Percentiles rank a stretch among this genome's conserved stretches.
Conservation (phyloP, 2,329 filamentous ascomycete genomes). For the Clarireedia paspali region DNA sequence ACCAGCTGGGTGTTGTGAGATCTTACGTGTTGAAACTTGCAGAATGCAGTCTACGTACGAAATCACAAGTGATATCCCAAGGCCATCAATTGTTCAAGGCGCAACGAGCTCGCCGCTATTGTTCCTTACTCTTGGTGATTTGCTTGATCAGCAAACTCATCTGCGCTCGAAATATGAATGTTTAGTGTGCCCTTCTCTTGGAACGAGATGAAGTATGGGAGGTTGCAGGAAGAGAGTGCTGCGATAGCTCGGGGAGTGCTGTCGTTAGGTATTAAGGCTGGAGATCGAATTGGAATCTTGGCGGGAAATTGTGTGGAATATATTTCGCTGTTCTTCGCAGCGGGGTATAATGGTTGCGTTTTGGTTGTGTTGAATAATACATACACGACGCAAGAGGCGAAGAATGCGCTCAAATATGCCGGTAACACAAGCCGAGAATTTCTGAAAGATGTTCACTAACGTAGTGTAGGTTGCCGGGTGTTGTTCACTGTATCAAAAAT, state of each 20-base stretch:
- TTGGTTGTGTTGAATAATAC: constrained; percentile 78
- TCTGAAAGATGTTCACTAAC: constrained; percentile 45
- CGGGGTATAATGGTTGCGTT: constrained; percentile 47
- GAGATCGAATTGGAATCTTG: constrained; percentile 19
- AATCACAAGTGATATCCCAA: neutral
- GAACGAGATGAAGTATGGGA: constrained; percentile 1
- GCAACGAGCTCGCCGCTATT: constrained; percentile 1
- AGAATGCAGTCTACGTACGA: constrained; percentile 5
- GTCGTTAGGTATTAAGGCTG: constrained; percentile 21
- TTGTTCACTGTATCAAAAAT: constrained; percentile 67
- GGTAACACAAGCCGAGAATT: constrained; percentile 45
- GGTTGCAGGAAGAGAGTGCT: neutral
- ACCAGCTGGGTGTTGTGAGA: neutral
- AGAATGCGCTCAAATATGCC: constrained; percentile 53
- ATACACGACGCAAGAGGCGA: constrained; percentile 64
- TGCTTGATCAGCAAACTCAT: constrained; percentile 2
- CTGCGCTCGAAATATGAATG: neutral
- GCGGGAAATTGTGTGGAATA: constrained; percentile 25
- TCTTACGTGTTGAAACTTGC: neutral
- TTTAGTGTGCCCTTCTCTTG: constrained; percentile 1
- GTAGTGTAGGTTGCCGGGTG: constrained; percentile 56
- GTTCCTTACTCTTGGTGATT: constrained; percentile 1
- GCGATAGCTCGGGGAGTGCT: constrained; percentile 53
- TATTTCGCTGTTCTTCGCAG: constrained; percentile 19
- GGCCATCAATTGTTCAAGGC: constrained; percentile 2